Evolutionary conservation across 2,329 filamentous ascomycete genomes (phyloP), one percentile per base, ranked within the genome.

Genomic region (Arthrobotrys sphaeroides): DNA sequence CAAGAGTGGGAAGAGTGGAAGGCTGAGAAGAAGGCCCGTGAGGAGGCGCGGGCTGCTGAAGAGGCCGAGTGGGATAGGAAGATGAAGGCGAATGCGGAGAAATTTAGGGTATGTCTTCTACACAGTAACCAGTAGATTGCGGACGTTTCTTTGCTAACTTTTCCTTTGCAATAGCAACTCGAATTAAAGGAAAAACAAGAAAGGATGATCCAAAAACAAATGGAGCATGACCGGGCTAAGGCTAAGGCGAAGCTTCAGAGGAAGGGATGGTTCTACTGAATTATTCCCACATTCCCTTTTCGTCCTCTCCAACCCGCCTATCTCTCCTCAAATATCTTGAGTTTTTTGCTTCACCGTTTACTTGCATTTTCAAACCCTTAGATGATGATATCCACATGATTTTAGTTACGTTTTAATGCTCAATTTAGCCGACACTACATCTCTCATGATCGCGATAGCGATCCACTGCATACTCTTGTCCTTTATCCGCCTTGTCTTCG

Each of bases 1-100:
- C 24, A 64, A 28, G 72, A 75, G 45, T 69, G 42, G 47, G 64
- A 75, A 28, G 72, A 75, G 22, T 75, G 72, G 72, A 65, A 75
- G 33, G 64, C 64, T 31, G 72, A 75, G 57, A 75, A 75, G 49
- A 60, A 49, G 31, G 72, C 72, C 9, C 40, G 72, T 16, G 72
- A 55, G 10, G 64, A 64, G 26, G 72, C 72, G 7, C 62, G 55
- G 13, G 70, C 70, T 36, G 70, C 70, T 57, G 70, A 74, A 18
- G 64, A 75, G 40, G 72, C 64, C 16, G 72, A 69, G 49, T 75
- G 72, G 72, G 72, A 69, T 12, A 60, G 9, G 42, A 75, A 75
- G 49, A 75, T 51, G 64, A 69, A 69, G 31, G 72, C 70, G 13
- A 75, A 75, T 31, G 49, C 67, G 42, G 57, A 67, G 47, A 75